Base-by-base conservation (phyloP, 2,329 filamentous ascomycete species). In the Diaporthe ampelina region DNA sequence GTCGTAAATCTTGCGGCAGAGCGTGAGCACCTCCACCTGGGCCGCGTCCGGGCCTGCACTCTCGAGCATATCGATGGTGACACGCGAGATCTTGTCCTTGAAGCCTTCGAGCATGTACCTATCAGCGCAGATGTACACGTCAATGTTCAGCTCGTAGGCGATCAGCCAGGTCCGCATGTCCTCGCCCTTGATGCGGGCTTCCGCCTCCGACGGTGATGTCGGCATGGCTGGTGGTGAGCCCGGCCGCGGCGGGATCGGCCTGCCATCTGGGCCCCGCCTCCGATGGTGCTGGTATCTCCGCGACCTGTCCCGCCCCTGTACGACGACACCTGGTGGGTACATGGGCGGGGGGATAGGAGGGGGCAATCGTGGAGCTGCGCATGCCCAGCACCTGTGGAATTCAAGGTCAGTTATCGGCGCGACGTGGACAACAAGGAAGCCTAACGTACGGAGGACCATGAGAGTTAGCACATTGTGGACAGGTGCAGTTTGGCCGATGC, bases 91-190 rank as follows among this genome's bases (percentile, higher is more conserved):
- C 58, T 82, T 83, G 6, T 73, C 75, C 77, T 86, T 85, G 79
- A 88, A 85, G 65, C 83, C 83, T 35, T 85, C 82, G 78, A 88
- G 84, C 70, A 88, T 81, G 78, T 84, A 88, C 69, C 85, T 84
- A 76, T 87, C 83, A 10, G 86, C 86, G 70, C 85, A 85, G 69
- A 88, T 85, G 79, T 88, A 88, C 17, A 88, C 86, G 70, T 87
- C 85, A 17, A 88, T 77, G 77, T 84, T 85, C 48, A 88, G 82
- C 75, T 86, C 83, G 77, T 86, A 88, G 2, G 85, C 79, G 63
- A 87, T 79, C 4, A 87, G 81, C 86, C 86, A 88, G 5, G 86
- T 86, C 19, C 82, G 82, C 75, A 88, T 78, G 78, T 88, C 86
- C 76, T 87, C 84, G 43, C 82, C 82, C 9, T 81, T 80, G 79